These are phyloP conservation scores for Quercus lobata DNA, from an alignment of 331 rosid genomes.

Conservation along the genomic window DNA sequence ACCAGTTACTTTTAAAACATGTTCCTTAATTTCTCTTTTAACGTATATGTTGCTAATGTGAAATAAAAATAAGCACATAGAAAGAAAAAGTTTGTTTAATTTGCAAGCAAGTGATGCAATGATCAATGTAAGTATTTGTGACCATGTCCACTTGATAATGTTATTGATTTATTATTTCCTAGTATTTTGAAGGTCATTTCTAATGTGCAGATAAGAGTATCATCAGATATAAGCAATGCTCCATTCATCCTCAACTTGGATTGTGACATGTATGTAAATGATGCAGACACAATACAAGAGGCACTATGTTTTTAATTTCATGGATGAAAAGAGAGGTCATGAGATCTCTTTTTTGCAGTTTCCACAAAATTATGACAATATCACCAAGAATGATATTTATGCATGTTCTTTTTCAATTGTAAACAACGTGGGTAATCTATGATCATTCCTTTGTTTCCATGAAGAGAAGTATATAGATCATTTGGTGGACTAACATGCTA, in stretches of 20 bases:
- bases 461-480: not conserved
- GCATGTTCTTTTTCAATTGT: not conserved
- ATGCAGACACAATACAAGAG: constrained; percentile 43
- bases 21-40: too few relatives aligned
- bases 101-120: too few relatives aligned
- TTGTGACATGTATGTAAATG: constrained; percentile 67
- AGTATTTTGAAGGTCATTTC: not conserved
- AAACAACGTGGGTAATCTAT: constrained; percentile 19
- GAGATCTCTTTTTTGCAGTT: constrained; percentile 55
- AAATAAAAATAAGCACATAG: too few relatives aligned
- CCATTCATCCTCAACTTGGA: constrained; percentile 65
- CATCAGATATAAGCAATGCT: constrained; percentile 62
- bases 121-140: too few relatives aligned
- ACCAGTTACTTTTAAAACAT: not conserved
- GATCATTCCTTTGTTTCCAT: not conserved
- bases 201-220: constrained; percentile 56
- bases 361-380: constrained; percentile 42
- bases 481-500: not conserved
- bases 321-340: constrained; percentile 52
- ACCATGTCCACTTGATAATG: not conserved
- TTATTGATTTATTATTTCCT: not conserved
- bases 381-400: constrained; percentile 48
- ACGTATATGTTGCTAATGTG: not conserved
- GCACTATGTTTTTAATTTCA: constrained; percentile 52
- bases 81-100: too few relatives aligned